Base-by-base conservation (phyloP, 2,329 filamentous ascomycete species). In the Penicillium janthinellum region DNA sequence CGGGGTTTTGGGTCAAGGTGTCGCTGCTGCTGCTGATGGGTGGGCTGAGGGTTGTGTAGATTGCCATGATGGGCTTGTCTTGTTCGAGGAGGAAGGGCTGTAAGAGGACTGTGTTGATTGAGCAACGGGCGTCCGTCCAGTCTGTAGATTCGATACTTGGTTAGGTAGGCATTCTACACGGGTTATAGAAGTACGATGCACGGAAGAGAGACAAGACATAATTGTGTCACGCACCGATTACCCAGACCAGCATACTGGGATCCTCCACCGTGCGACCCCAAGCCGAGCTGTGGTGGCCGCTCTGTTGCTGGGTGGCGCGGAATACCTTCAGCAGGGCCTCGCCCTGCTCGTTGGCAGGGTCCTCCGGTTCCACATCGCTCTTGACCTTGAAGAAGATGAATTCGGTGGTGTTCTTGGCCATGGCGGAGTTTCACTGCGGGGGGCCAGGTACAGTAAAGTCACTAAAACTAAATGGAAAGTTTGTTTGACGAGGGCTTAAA, bases 221-320 rank as follows among this genome's bases (percentile, higher is more conserved):
- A 15, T 3, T 48, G 12, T 5, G 35, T 17, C 12, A 69, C 71
- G 56, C 54, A 78, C 77, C 71, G 56, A 78, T 66, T 6, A 71
- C 70, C 75, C 75, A 78, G 31, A 77, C 71, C 17, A 78, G 56
- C 3, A 69, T 64, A 51, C 69, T 71, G 54, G 72, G 64, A 54
- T 78, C 75, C 55, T 78, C 77, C 15, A 67, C 55, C 14, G 73
- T 68, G 20, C 73, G 65, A 3, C 77, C 77, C 77, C 77, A 79
- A 11, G 67, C 66, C 0, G 76, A 78, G 31, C 62, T 61, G 10
- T 70, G 44, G 53, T 77, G 70, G 35, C 74, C 76, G 59, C 68
- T 73, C 56, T 76, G 71, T 7, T 70, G 62, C 59, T 73, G 71
- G 1, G 69, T 70, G 14, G 67, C 58, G 28, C 67, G 58, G 51